Conservation (phyloP, 163 green algal species). For the Coccomyxa subellipsoidea region DNA sequence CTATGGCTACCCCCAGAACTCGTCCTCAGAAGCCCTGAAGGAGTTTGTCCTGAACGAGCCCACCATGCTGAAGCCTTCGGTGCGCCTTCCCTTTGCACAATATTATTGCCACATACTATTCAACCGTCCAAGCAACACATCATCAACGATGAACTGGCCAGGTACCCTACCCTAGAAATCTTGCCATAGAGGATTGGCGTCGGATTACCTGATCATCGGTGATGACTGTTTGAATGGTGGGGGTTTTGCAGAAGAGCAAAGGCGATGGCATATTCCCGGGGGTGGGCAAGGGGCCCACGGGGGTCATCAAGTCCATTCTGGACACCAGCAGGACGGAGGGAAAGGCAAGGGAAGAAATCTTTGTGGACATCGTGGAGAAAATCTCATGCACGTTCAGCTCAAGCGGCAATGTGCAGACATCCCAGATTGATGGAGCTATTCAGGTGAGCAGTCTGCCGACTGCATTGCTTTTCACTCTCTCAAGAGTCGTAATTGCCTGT, state of each 20-base stretch:
- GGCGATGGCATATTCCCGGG: neutral
- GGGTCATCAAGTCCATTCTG: conserved; percentile 87
- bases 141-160: too few relatives aligned
- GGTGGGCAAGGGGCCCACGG: conserved; percentile 59
- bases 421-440: conserved; percentile 69
- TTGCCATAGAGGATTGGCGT: too few relatives aligned
- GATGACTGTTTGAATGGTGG: neutral
- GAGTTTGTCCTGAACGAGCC: conserved; percentile 94
- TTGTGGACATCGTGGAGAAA: conserved; percentile 90
- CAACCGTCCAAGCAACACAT: too few relatives aligned
- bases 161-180: too few relatives aligned
- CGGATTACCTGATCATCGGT: neutral
- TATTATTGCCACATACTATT: too few relatives aligned
- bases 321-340: conserved; percentile 72
- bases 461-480: too few relatives aligned
- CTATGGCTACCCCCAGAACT: conserved; percentile 85
- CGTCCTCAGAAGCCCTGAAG: conserved; percentile 87
- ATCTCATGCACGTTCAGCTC: conserved; percentile 87
- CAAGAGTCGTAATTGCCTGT: too few relatives aligned
- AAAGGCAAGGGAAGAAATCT: conserved; percentile 75
- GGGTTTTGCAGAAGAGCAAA: neutral
- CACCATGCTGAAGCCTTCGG: conserved; percentile 47
- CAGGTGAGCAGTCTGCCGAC: conserved; percentile 32
- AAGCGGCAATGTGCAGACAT: conserved; percentile 62
- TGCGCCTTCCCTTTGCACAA: neutral